These are phyloP conservation scores for Ascodesmis nigricans DNA, from an alignment of 495 filamentous ascomycete genomes.

Conservation along the genomic window DNA sequence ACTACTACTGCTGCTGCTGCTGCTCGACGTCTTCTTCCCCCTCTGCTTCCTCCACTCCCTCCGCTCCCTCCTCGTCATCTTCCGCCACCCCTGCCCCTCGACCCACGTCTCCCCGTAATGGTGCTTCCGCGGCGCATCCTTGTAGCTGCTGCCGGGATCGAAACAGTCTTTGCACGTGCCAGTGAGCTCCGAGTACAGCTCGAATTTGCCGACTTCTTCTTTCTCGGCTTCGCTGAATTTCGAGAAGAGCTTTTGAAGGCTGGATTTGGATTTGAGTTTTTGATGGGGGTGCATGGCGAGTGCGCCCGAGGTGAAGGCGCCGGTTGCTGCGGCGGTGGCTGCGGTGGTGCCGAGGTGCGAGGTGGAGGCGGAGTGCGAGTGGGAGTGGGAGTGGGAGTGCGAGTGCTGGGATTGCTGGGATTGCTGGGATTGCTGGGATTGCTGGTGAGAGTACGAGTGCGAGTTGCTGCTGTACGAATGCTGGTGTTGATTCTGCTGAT, in stretches of 20 bases:
- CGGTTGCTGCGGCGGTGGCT: conserved; percentile 7
- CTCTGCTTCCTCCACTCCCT: not conserved
- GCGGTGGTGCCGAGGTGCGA: conserved; percentile 1
- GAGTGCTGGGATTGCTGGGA: too few species aligned
- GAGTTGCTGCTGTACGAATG: not conserved
- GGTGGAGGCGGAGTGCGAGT: conserved; percentile 1
- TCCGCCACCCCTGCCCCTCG: conserved; percentile 7
- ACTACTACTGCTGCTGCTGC: not conserved
- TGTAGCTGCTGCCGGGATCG: conserved; percentile 35
- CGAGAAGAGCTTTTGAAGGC: conserved; percentile 13
- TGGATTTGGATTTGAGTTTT: conserved; percentile 12
- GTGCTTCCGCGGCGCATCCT: conserved; percentile 44
- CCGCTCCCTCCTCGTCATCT: conserved; percentile 7
- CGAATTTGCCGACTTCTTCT: conserved; percentile 45
- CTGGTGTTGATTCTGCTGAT: not conserved
- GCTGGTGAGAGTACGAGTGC: not conserved
- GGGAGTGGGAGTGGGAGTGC: conserved; percentile 1
- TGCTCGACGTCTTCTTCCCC: not conserved
- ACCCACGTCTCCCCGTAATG: conserved; percentile 26
- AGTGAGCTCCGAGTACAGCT: conserved; percentile 52
- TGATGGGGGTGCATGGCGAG: conserved; percentile 8
- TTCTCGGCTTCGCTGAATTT: conserved; percentile 27
- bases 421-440: too few species aligned
- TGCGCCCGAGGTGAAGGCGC: too few species aligned
- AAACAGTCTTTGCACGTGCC: conserved; percentile 50